Evolutionary conservation across 306 rosid genomes (phyloP).

Genomic region (Pyrus betulifolia): DNA sequence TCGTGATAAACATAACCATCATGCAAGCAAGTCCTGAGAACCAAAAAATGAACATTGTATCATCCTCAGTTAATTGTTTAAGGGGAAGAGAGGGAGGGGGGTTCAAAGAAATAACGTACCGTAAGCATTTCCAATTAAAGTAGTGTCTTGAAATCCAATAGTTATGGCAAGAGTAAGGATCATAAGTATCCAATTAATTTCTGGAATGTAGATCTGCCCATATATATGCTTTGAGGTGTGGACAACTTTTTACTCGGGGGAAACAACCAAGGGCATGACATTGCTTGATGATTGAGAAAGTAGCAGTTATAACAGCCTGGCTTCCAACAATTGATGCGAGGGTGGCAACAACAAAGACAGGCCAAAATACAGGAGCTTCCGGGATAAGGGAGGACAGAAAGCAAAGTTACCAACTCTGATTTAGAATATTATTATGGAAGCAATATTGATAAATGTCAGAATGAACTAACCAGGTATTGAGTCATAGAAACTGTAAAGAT

Average conservation of each 20-base stretch:
- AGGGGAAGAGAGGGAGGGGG: not conserved
- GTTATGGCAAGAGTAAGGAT: conserved; percentile 76
- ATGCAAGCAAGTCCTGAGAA: conserved; percentile 76
- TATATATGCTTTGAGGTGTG: conserved; percentile 75
- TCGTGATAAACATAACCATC: conserved; percentile 68
- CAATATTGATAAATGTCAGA: conserved; percentile 4
- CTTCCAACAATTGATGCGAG: conserved; percentile 90
- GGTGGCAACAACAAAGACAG: conserved; percentile 69
- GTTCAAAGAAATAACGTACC: conserved; percentile 34
- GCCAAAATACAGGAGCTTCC: conserved; percentile 74
- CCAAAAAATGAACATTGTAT: conserved; percentile 20
- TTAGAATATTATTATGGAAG: not conserved
- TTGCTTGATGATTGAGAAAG: conserved; percentile 81
- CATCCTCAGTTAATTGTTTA: not conserved
- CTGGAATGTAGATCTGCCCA: conserved; percentile 87
- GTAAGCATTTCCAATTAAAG: conserved; percentile 77
- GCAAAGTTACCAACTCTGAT: conserved; percentile 9
- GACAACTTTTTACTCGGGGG: conserved; percentile 84
- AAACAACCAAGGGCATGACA: conserved; percentile 93
- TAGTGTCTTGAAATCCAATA: conserved; percentile 75
- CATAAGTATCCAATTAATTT: conserved; percentile 90
- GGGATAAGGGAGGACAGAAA: conserved; percentile 17
- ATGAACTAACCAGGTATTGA: conserved; percentile 69
- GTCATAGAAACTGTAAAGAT: conserved; percentile 48
- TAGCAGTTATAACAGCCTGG: conserved; percentile 84